Percentiles rank a stretch among this genome's conserved stretches.
These are phyloP conservation scores for Primulina huaijiensis DNA, from an alignment of 257 asterid genomes.

Conservation along the genomic window DNA sequence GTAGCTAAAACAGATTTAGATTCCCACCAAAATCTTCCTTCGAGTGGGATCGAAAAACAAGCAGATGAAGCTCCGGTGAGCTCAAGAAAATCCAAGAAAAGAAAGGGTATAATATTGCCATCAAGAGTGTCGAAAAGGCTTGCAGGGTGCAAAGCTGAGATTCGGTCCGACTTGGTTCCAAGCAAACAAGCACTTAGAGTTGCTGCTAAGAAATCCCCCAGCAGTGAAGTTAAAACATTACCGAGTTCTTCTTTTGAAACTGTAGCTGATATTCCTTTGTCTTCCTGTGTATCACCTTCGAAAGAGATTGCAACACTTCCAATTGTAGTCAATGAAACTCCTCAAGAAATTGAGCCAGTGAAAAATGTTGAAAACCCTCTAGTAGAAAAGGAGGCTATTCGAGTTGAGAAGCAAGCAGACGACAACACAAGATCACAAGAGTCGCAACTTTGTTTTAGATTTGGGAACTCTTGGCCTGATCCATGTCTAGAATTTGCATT, in stretches of 20 bases:
- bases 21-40: conserved; percentile 25
- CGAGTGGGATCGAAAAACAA: conserved; percentile 17
- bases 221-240: neutral
- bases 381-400: conserved; percentile 9
- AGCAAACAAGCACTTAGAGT: neutral
- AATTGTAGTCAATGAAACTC: conserved; percentile 6
- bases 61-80: conserved; percentile 2
- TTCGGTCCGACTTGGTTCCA: neutral
- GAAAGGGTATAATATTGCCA: conserved; percentile 22
- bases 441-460: conserved; percentile 28
- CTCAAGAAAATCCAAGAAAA: conserved; percentile 33
- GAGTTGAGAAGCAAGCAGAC: conserved; percentile 19
- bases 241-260: neutral
- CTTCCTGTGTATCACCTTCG: neutral
- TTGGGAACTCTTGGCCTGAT: conserved; percentile 44
- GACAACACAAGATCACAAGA: conserved; percentile 20
- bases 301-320: conserved; percentile 6
- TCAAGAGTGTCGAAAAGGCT: conserved; percentile 37
- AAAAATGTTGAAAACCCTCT: conserved; percentile 18
- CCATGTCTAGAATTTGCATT: conserved; percentile 39
- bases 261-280: neutral
- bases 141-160: conserved; percentile 23
- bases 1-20: conserved; percentile 15
- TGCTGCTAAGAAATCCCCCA: neutral
- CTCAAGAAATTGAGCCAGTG: conserved; percentile 1